A percentile compares a stretch with the other conserved stretches of the same genome.
phyloP scores from a whole-genome alignment of 495 filamentous ascomycete genomes.

The Pyrenula aspistea region DNA sequence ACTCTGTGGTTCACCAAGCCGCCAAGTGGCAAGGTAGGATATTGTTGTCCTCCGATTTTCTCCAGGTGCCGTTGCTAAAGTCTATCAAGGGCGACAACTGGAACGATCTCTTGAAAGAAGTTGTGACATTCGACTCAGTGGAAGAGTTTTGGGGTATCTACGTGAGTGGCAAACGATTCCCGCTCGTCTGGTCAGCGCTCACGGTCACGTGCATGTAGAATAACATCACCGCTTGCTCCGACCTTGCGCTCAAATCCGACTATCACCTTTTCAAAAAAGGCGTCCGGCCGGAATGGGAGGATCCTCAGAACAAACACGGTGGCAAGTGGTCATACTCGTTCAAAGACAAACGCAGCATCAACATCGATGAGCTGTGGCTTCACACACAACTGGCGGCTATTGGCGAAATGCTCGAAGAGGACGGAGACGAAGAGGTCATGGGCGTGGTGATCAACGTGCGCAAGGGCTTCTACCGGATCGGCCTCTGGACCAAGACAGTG shows the following conservation, averaged over 20 bases:
- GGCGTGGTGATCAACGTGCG: constrained; percentile 98
- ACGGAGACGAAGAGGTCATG: constrained; percentile 90
- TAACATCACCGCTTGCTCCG: constrained; percentile 93
- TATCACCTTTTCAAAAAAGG: constrained; percentile 99
- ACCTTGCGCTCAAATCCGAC: constrained; percentile 92
- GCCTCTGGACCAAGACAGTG: constrained; percentile 83
- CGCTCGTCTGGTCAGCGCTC: neutral
- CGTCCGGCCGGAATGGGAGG: constrained; percentile 96
- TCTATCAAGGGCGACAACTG: constrained; percentile 80
- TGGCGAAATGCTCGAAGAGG: constrained; percentile 92
- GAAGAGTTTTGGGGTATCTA: constrained; percentile 99
- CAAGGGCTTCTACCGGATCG: constrained; percentile 94
- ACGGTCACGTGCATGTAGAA: constrained; percentile 45
- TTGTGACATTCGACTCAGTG: constrained; percentile 95
- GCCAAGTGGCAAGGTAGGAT: constrained; percentile 79
- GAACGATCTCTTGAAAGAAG: constrained; percentile 95
- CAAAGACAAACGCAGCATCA: constrained; percentile 81
- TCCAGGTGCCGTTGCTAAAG: constrained; percentile 7
- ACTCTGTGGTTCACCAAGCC: constrained; percentile 99
- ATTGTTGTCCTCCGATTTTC: neutral
- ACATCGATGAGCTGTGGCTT: constrained; percentile 94
- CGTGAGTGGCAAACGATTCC: constrained; percentile 43
- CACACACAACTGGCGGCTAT: constrained; percentile 94
- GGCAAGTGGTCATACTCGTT: constrained; percentile 97
- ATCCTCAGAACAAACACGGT: constrained; percentile 94